Percentiles rank a stretch among this genome's conserved stretches.
Evolutionary conservation across 208 protist species (phyloP).

Genomic region (Crithidia thermophila): DNA sequence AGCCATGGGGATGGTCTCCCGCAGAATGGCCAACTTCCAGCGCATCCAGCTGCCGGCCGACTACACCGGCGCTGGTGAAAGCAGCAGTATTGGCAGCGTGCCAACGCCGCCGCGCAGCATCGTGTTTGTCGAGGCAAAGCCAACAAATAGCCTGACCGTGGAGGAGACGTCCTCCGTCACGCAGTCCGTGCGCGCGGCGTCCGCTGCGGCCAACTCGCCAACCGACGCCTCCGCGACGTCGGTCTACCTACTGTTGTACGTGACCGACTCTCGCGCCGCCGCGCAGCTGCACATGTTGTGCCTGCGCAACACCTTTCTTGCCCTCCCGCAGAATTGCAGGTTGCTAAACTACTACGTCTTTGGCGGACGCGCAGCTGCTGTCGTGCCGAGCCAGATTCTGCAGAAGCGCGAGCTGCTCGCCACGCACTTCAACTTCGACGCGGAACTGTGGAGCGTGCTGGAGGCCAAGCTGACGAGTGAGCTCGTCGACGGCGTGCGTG

Average conservation of each 20-base stretch:
- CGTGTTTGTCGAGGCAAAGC: conserved; percentile 38
- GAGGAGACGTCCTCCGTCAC: conserved; percentile 43
- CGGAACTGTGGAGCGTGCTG: conserved; percentile 63
- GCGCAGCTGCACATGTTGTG: conserved; percentile 70
- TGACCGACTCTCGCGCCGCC: conserved; percentile 78
- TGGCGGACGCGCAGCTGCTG: conserved; percentile 33
- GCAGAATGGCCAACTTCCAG: conserved; percentile 25
- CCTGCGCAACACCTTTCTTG: conserved; percentile 57
- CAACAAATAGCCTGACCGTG: conserved; percentile 1
- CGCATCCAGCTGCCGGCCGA: conserved; percentile 23
- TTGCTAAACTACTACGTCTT: conserved; percentile 46
- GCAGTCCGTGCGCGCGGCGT: conserved; percentile 34
- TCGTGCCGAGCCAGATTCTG: conserved; percentile 52
- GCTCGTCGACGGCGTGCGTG: conserved; percentile 25
- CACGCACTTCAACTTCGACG: conserved; percentile 67
- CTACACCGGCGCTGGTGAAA: conserved; percentile 19
- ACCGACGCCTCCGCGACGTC: not conserved
- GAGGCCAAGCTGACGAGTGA: conserved; percentile 28
- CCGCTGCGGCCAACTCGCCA: not conserved
- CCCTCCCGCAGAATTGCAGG: conserved; percentile 48
- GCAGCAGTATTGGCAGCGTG: conserved; percentile 22
- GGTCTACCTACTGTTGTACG: conserved; percentile 42
- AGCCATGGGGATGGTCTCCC: conserved; percentile 30
- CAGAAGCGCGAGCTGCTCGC: conserved; percentile 48
- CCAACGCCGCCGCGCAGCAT: conserved; percentile 43